These are phyloP conservation scores for Fusarium torulosum DNA, from an alignment of 2,329 filamentous ascomycete species.

Conservation along the genomic window DNA sequence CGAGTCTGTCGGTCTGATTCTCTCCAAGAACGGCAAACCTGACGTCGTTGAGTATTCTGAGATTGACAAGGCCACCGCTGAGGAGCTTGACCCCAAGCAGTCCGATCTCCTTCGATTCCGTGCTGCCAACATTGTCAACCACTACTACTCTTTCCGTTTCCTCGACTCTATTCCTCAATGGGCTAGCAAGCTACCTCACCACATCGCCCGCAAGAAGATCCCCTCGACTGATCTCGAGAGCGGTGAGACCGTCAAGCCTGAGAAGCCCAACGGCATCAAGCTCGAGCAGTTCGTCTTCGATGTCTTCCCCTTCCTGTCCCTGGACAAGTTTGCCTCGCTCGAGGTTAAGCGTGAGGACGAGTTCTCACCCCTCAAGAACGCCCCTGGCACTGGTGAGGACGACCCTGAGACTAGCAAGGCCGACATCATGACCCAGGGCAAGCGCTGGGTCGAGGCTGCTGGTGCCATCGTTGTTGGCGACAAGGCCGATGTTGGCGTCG, in stretches of 20 bases:
- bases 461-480: constrained; percentile 80
- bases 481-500: constrained; percentile 77
- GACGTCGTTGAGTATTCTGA: constrained; percentile 99
- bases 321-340: constrained; percentile 93
- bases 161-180: constrained; percentile 90
- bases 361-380: constrained; percentile 97
- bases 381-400: constrained; percentile 85
- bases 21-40: constrained; percentile 94
- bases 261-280: constrained; percentile 98
- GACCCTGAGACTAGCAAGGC: constrained; percentile 92
- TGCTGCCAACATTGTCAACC: constrained; percentile 99
- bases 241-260: constrained; percentile 86
- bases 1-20: constrained; percentile 93
- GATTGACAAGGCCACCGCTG: constrained; percentile 89
- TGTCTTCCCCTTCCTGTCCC: constrained; percentile 88
- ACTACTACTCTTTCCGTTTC: constrained; percentile 98
- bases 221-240: constrained; percentile 81
- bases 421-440: constrained; percentile 91
- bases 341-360: constrained; percentile 98
- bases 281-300: constrained; percentile 99
- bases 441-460: constrained; percentile 84
- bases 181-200: constrained; percentile 89
- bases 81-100: constrained; percentile 87
- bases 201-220: constrained; percentile 99
- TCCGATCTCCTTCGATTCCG: constrained; percentile 90